Evolutionary conservation across 2,329 filamentous ascomycete species (phyloP).

Genomic region (Colletotrichum melonis): DNA sequence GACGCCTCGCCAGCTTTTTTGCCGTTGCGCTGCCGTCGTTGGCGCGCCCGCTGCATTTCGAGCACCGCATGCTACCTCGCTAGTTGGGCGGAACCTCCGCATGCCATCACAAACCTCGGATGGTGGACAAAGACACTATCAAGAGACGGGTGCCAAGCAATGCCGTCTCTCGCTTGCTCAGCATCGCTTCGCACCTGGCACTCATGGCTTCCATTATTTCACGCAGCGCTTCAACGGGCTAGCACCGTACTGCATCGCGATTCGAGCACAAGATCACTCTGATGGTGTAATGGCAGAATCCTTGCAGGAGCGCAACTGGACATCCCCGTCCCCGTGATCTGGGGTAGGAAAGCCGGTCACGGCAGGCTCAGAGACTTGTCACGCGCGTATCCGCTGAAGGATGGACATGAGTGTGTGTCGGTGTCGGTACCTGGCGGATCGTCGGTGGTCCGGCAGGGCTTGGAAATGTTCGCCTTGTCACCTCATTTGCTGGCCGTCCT

Average conservation of each 20-base stretch:
- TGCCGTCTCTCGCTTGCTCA: neutral
- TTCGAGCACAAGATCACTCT: neutral
- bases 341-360: neutral
- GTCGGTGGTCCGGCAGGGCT: neutral
- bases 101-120: neutral
- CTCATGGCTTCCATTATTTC: neutral
- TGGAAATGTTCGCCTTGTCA: neutral
- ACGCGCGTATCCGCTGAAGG: neutral
- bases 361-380: neutral
- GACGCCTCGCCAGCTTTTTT: neutral
- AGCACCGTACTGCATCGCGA: neutral
- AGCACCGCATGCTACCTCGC: neutral
- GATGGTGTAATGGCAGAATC: neutral
- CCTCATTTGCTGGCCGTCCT: neutral
- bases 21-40: neutral
- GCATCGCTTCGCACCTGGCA: neutral
- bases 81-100: neutral
- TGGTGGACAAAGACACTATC: neutral
- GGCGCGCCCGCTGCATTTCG: neutral
- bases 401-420: neutral
- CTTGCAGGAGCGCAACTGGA: neutral
- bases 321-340: neutral
- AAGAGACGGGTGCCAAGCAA: neutral
- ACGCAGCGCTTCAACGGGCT: neutral
- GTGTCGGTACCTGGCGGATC: neutral